Percentiles rank a stretch among this genome's conserved stretches.
phyloP scores from a whole-genome alignment of 73 alveolate genomes.

The Stentor roeselii region DNA sequence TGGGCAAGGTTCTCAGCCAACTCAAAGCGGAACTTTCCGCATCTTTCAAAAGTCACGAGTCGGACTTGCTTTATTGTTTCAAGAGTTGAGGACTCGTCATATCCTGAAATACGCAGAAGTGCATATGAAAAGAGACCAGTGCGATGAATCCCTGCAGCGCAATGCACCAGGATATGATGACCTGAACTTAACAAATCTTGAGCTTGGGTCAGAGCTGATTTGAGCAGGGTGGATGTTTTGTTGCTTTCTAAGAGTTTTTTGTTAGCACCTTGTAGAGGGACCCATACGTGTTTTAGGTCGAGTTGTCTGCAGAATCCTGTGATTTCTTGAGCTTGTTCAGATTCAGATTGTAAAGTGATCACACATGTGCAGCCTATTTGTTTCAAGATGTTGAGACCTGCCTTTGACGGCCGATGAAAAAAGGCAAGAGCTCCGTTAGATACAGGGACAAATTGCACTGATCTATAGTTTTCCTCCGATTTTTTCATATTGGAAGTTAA shows the following conservation, averaged over 20 bases:
- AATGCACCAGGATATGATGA: constrained; percentile 39
- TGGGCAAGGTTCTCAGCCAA: background rate
- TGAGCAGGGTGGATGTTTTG: background rate
- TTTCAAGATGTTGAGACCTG: background rate
- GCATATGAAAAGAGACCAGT: constrained; percentile 70
- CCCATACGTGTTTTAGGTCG: background rate
- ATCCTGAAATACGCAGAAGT: constrained; percentile 50
- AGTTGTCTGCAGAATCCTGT: background rate
- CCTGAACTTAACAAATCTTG: background rate
- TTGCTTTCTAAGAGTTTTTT: constrained; percentile 6
- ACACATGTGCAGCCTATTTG: constrained; percentile 19
- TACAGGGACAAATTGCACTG: background rate
- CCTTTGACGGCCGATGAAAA: constrained; percentile 6
- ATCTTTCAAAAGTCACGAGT: background rate
- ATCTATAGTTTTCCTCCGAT: background rate
- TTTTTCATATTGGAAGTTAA: no score
- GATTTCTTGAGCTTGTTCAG: background rate
- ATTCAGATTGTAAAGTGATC: background rate
- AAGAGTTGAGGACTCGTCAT: background rate
- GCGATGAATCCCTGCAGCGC: constrained; percentile 87
- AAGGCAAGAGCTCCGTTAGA: background rate
- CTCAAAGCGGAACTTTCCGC: constrained; percentile 13
- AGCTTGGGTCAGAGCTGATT: background rate
- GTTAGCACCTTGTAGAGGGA: constrained; percentile 3
- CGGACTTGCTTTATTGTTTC: background rate